Conservation (phyloP, 2,329 filamentous ascomycete genomes). For the Pseudogymnoascus sp. region DNA sequence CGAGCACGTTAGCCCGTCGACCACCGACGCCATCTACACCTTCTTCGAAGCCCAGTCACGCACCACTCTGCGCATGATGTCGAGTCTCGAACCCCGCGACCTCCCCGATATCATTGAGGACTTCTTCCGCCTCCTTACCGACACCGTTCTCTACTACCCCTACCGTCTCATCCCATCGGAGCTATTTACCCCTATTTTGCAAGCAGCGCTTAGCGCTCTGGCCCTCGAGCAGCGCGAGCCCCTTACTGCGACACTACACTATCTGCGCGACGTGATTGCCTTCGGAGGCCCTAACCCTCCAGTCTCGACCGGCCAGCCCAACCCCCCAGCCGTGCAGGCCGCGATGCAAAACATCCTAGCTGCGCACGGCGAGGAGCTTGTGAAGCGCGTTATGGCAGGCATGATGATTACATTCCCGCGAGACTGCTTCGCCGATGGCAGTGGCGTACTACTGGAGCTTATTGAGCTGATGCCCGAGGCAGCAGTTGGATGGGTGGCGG, state of each 20-base stretch:
- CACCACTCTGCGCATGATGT: constrained; percentile 81
- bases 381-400: constrained; percentile 84
- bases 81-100: constrained; percentile 60
- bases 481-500: constrained; percentile 73
- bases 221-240: constrained; percentile 87
- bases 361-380: constrained; percentile 65
- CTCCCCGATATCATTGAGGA: constrained; percentile 54
- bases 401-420: constrained; percentile 99
- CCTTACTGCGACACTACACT: constrained; percentile 84
- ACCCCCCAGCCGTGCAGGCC: constrained; percentile 61
- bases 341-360: constrained; percentile 65
- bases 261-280: constrained; percentile 80
- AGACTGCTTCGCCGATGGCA: constrained; percentile 92
- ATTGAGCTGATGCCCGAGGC: constrained; percentile 80
- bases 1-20: constrained; percentile 73
- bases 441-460: constrained; percentile 79
- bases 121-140: constrained; percentile 88
- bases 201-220: constrained; percentile 78
- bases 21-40: constrained; percentile 77
- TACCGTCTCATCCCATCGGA: constrained; percentile 71
- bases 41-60: constrained; percentile 94
- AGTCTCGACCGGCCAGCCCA: constrained; percentile 48
- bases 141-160: constrained; percentile 89
- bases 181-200: constrained; percentile 74
- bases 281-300: constrained; percentile 74